Base-by-base conservation (phyloP, 2,329 filamentous ascomycete genomes). In the Cladophialophora exuberans region DNA sequence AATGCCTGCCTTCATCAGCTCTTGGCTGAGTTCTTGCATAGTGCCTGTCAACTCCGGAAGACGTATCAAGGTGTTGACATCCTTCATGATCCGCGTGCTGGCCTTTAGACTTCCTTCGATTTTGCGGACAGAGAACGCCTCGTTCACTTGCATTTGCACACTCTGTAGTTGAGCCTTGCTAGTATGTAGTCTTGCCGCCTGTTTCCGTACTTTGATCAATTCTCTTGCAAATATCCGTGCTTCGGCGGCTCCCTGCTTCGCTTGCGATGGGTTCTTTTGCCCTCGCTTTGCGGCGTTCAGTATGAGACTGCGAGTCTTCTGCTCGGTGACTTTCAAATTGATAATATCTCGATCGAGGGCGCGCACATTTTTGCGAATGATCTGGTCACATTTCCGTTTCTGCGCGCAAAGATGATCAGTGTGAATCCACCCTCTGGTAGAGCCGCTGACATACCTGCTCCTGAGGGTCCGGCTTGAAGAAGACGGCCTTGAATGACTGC, bases 61-160 rank as follows among this genome's bases (percentile, higher is more conserved):
- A 23, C 87, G 81, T 45, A 97, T 85, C 22, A 97, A 79, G 13
- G 81, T 83, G 72, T 97, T 97, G 56, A 99, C 90, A 70, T 97
- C 91, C 74, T 92, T 93, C 94, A 99, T 97, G 64, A 99, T 92
- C 39, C 89, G 88, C 6, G 93, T 92, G 65, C 86, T 90, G 36
- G 88, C 87, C 63, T 84, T 83, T 68, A 99, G 91, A 67, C 87
- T 91, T 41, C 92, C 93, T 74, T 97, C 92, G 61, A 99, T 97
- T 79, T 96, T 96, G 64, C 90, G 86, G 66, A 97, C 87, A 1
- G 90, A 89, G 72, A 97, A 97, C 1, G 94, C 92, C 76, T 97
- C 93, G 68, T 92, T 90, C 68, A 99, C 93, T 75, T 97, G 94
- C 91, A 97, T 96, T 73, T 93, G 87, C 38, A 99, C 93, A 63